A percentile compares a stretch with the other conserved stretches of the same genome.
Evolutionary conservation across 73 alveolate species (phyloP).

Genomic region (Paramecium biaurelia): DNA sequence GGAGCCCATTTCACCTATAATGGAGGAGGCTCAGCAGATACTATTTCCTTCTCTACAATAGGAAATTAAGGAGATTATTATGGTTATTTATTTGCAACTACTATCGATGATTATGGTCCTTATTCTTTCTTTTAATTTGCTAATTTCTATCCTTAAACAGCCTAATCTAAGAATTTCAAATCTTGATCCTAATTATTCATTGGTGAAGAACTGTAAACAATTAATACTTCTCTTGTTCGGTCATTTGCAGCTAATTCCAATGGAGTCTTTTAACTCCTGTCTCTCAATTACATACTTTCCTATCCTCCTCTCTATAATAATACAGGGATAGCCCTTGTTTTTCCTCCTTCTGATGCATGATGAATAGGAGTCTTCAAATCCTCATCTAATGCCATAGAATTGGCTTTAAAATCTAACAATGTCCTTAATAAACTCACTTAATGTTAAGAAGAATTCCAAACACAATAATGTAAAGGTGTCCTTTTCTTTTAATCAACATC

Average conservation of each 20-base stretch:
- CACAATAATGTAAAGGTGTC: constrained; percentile 76
- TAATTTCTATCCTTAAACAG: constrained; percentile 31
- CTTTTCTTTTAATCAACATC: constrained; percentile 70
- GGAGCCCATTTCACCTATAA: not conserved
- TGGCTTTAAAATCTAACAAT: constrained; percentile 60
- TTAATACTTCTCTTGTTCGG: not conserved
- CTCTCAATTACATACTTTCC: constrained; percentile 63
- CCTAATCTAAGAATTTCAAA: not conserved
- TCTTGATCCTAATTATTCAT: not conserved
- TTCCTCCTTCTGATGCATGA: constrained; percentile 79
- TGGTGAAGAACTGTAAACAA: not conserved
- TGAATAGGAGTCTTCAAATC: constrained; percentile 79
- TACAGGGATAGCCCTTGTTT: constrained; percentile 72
- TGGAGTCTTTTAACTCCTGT: constrained; percentile 69
- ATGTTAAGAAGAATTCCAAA: constrained; percentile 66
- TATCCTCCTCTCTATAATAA: constrained; percentile 76
- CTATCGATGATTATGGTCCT: not conserved
- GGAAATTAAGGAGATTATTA: constrained; percentile 11
- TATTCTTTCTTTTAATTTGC: constrained; percentile 17
- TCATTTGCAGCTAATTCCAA: constrained; percentile 78
- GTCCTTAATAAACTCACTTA: constrained; percentile 70
- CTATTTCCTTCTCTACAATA: not conserved
- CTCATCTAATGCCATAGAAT: constrained; percentile 74
- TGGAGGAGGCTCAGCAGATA: not conserved
- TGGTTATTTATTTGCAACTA: not conserved